phyloP scores from a whole-genome alignment of 495 filamentous ascomycete species.

The Penicillium ochrochloron region DNA sequence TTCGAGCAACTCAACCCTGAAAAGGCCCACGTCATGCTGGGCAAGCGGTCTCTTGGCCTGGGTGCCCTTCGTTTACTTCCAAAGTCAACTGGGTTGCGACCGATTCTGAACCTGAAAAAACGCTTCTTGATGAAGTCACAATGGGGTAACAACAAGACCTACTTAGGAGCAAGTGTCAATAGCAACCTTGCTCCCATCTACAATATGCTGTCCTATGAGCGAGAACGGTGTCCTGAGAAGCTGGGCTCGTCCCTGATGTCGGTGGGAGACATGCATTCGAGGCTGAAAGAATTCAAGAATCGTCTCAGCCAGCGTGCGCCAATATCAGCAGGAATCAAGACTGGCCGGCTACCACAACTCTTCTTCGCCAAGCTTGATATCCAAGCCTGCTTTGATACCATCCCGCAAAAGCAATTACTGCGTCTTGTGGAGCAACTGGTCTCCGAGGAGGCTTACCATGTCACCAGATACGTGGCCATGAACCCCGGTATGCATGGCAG shows the following conservation, averaged over 20 bases:
- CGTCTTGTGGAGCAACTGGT: constrained; percentile 65
- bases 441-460: constrained; percentile 68
- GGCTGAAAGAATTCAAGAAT: constrained; percentile 69
- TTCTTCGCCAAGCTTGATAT: constrained; percentile 96
- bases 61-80: constrained; percentile 82
- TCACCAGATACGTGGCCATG: constrained; percentile 76
- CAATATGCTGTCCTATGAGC: constrained; percentile 79
- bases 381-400: constrained; percentile 91
- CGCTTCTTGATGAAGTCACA: constrained; percentile 50
- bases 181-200: constrained; percentile 73
- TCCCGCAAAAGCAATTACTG: constrained; percentile 80
- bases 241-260: constrained; percentile 81
- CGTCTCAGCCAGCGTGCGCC: constrained; percentile 22
- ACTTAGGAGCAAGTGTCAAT: constrained; percentile 79
- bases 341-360: constrained; percentile 36
- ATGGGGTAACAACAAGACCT: constrained; percentile 53
- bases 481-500: constrained; percentile 45
- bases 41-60: constrained; percentile 67
- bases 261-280: constrained; percentile 78
- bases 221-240: constrained; percentile 58
- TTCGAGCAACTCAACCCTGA: constrained; percentile 75
- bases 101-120: constrained; percentile 83
- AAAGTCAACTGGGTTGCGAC: constrained; percentile 71
- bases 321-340: background rate
- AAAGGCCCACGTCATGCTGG: constrained; percentile 61